These are phyloP conservation scores for Tephrocybe sp. DNA, from an alignment of 768 basidiomycete species.

Conservation along the genomic window DNA sequence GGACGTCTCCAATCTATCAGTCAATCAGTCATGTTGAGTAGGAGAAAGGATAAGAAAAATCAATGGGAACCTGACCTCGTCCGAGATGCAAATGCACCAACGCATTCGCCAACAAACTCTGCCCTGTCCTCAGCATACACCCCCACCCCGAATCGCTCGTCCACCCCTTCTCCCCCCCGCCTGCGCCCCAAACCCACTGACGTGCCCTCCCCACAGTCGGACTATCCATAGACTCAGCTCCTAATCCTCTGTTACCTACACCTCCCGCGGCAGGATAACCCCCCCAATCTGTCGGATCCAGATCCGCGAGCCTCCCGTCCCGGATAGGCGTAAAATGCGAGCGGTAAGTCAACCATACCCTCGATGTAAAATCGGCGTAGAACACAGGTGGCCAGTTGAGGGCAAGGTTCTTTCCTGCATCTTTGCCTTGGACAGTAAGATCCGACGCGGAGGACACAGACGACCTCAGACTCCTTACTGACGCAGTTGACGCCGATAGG, in stretches of 20 bases:
- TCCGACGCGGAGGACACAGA: neutral
- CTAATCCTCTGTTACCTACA: neutral
- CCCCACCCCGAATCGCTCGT: slow-evolving; percentile 89
- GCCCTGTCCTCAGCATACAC: slow-evolving; percentile 89
- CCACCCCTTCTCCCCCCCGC: slow-evolving; percentile 71
- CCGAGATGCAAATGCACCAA: slow-evolving; percentile 76
- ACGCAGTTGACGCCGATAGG: slow-evolving; percentile 9
- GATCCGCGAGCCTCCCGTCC: slow-evolving; percentile 47
- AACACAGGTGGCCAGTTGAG: slow-evolving; percentile 79
- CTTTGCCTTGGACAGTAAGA: neutral
- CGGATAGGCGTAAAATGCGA: slow-evolving; percentile 83
- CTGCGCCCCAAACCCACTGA: slow-evolving; percentile 6
- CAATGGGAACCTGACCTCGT: slow-evolving; percentile 15
- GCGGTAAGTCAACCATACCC: slow-evolving; percentile 92
- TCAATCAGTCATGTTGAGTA: neutral
- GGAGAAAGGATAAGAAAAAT: neutral
- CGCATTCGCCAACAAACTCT: slow-evolving; percentile 80
- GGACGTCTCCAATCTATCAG: slow-evolving; percentile 83
- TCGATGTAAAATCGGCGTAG: slow-evolving; percentile 85
- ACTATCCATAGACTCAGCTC: too few relatives aligned
- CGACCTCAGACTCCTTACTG: neutral
- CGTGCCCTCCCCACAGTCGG: neutral
- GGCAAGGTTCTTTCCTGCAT: slow-evolving; percentile 31
- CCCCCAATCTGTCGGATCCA: slow-evolving; percentile 26
- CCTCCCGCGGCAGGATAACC: neutral